Conservation (phyloP, 306 rosid species). For the Astragalus membranaceus region DNA sequence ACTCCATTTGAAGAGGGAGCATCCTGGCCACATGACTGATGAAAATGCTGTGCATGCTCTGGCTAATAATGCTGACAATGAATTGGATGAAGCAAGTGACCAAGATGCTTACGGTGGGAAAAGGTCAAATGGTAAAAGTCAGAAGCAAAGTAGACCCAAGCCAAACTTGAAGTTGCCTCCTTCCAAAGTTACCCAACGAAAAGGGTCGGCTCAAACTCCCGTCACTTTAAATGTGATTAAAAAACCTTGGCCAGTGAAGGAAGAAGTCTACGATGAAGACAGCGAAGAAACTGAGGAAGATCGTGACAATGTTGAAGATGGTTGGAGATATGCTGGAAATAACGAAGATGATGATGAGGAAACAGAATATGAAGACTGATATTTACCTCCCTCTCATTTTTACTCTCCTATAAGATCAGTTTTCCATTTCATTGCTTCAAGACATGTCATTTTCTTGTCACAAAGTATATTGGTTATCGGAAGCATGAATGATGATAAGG, state of each 20-base stretch:
- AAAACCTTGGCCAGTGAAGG: constrained; percentile 75
- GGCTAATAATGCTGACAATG: constrained; percentile 57
- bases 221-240: constrained; percentile 40
- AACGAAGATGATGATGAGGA: constrained; percentile 92
- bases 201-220: constrained; percentile 53
- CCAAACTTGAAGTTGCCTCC: constrained; percentile 71
- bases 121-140: constrained; percentile 54
- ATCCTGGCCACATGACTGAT: constrained; percentile 74
- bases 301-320: constrained; percentile 83
- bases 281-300: constrained; percentile 99
- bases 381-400: neutral
- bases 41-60: constrained; percentile 55
- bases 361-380: constrained; percentile 85
- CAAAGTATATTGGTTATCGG: neutral
- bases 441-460: neutral
- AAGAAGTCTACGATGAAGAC: constrained; percentile 70
- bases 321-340: constrained; percentile 77
- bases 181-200: constrained; percentile 48
- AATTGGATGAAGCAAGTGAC: constrained; percentile 89
- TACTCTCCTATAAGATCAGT: neutral
- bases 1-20: constrained; percentile 87
- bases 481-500: neutral
- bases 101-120: constrained; percentile 69
- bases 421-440: neutral
- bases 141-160: constrained; percentile 65